Evolutionary conservation across 768 basidiomycete genomes (phyloP).

Genomic region (Suillus brevipes): DNA sequence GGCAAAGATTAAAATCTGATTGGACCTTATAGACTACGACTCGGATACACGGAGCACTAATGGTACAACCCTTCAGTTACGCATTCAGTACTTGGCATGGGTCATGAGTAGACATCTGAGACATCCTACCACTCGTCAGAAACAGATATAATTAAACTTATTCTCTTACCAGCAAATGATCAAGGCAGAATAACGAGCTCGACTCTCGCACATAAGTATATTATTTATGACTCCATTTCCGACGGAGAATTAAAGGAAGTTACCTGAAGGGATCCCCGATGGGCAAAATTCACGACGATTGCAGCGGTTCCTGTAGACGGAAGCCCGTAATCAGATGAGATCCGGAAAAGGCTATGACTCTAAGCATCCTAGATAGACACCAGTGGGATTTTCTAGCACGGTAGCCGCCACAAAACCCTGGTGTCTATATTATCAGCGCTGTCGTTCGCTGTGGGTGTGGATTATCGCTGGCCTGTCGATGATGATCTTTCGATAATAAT

Average conservation of each 20-base stretch:
- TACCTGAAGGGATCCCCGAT: not conserved
- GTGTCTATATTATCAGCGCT: not conserved
- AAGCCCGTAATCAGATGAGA: not conserved
- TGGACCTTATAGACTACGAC: not conserved
- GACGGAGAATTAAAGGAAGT: not conserved
- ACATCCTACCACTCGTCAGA: not conserved
- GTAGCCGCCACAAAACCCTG: not conserved
- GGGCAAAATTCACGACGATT: not conserved
- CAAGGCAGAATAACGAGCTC: not conserved
- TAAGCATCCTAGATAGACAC: not conserved
- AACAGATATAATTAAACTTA: not conserved
- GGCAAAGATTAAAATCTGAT: not conserved
- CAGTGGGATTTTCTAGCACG: not conserved
- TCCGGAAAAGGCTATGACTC: not conserved
- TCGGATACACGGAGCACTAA: not conserved
- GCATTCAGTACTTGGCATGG: not conserved
- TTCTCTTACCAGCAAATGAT: not conserved
- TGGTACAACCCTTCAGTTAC: not conserved
- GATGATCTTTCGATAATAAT: not conserved
- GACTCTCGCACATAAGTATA: not conserved
- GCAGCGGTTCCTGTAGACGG: not conserved
- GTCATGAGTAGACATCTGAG: not conserved
- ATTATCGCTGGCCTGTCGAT: not conserved
- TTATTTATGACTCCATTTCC: not conserved
- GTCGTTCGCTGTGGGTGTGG: not conserved